Base-by-base conservation (phyloP, 768 basidiomycete species). In the Mycena rosella region DNA sequence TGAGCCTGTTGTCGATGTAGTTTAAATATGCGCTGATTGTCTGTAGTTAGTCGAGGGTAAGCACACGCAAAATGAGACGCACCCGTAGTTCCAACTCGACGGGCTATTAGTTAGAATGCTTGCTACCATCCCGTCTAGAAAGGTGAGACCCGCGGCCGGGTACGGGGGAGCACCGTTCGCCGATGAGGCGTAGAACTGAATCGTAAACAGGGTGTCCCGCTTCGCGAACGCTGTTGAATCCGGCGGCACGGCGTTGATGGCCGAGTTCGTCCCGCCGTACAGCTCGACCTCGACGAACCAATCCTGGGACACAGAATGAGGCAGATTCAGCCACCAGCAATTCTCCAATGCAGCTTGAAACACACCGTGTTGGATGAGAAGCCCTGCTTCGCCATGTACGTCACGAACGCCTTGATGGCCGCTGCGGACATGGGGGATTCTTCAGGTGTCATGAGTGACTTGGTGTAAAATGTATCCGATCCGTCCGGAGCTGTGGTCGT, bases 391-490 rank as follows among this genome's bases (percentile, higher is more conserved):
- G 80, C 78, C 51, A 86, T 74, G 51, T 81, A 81, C 3, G 74
- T 69, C 71, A 82, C 80, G 58, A 83, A 84, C 2, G 80, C 78
- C n/a, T 68, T 70, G 24, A 79, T 69, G 6, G 84, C 80, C 15
- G 74, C 60, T 2, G 66, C 62, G 0, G 77, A 72, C 65, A 84
- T 77, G 0, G 80, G 81, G 9, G 76, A 67, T 5, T 65, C 68
- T 26, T 78, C 68, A 5, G 83, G 83, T 0, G 80, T 81, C 79
- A 83, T 82, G 18, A 84, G 51, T 1, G 78, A 80, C 71, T 84
- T 84, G 0, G 78, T 79, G 49, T 84, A 85, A 71, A 85, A 84
- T 0, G 81, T 84, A 70, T 84, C 83, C 14, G 74, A 75, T 1
- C 61, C 69, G 51, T 81, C 79, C 13, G 78, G 74, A 14, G 68